These are phyloP conservation scores for Rhexocercosporidium sp. DNA, from an alignment of 2,329 filamentous ascomycete genomes.

Conservation along the genomic window DNA sequence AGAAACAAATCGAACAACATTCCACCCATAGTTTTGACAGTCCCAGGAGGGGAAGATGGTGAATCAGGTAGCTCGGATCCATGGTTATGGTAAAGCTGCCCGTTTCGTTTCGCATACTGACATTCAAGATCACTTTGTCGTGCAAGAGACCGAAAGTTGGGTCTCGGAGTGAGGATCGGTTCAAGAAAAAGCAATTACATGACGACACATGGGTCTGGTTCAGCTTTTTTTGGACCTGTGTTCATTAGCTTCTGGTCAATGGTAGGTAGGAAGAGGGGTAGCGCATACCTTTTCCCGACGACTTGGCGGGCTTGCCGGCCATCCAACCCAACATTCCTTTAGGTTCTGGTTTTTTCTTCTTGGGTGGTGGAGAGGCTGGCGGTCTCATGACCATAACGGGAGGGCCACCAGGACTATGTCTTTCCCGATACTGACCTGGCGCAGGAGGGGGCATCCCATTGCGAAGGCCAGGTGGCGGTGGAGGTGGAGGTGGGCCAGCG, in stretches of 20 bases:
- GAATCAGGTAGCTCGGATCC: conserved; percentile 48
- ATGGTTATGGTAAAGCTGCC: conserved; percentile 39
- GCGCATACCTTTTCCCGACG: conserved; percentile 39
- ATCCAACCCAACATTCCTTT: conserved; percentile 38
- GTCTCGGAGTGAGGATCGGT: conserved; percentile 1
- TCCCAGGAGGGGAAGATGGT: conserved; percentile 43
- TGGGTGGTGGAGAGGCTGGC: conserved; percentile 13
- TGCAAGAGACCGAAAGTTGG: conserved; percentile 6
- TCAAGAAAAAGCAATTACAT: conserved; percentile 31
- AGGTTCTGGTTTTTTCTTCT: conserved; percentile 26
- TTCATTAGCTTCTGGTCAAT: conserved; percentile 15
- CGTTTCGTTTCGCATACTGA: conserved; percentile 17
- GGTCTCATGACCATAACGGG: conserved; percentile 31
- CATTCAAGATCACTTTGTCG: conserved; percentile 11
- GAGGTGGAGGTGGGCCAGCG: conserved; percentile 19
- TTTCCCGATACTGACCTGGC: conserved; percentile 9
- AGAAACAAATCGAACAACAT: conserved; percentile 26
- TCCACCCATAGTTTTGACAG: conserved; percentile 25
- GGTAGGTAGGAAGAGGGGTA: neutral
- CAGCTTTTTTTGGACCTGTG: conserved; percentile 40
- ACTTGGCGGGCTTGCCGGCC: conserved; percentile 35
- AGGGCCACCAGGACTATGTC: conserved; percentile 19
- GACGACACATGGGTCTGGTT: conserved; percentile 31
- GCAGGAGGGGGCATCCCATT: conserved; percentile 16
- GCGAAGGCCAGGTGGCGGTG: conserved; percentile 18